Evolutionary conservation across 345 rosid species (phyloP).

Genomic region (Eucalyptus globulus): DNA sequence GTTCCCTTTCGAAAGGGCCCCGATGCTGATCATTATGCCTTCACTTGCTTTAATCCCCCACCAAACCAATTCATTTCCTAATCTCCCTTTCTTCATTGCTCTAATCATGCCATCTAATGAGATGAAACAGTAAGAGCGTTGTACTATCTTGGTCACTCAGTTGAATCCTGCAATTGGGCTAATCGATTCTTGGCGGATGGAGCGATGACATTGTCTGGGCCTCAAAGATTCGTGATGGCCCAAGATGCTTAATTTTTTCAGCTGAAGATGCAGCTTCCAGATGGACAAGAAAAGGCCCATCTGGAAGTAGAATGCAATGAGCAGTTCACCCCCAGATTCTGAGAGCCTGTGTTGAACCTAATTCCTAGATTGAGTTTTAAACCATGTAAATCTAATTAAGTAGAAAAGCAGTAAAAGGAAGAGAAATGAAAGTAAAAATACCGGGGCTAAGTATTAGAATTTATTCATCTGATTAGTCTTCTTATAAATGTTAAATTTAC

Average conservation of each 20-base stretch:
- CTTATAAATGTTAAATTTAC: not conserved
- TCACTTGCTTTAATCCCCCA: not conserved
- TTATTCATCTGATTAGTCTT: not conserved
- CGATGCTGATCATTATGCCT: slow-evolving; percentile 12
- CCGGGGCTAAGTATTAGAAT: not conserved
- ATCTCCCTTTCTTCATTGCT: slow-evolving; percentile 1
- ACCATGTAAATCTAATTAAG: not conserved
- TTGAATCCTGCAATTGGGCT: not conserved
- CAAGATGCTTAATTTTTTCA: not conserved
- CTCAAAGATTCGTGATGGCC: not conserved
- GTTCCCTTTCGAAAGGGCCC: slow-evolving; percentile 11
- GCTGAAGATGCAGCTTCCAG: not conserved
- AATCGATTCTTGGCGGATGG: not conserved
- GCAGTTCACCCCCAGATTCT: not conserved
- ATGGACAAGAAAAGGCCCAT: not conserved
- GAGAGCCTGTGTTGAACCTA: not conserved
- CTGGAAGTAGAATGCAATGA: not conserved
- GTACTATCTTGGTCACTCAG: not conserved
- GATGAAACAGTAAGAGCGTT: not conserved
- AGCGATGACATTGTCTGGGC: not conserved
- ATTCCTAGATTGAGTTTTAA: not conserved
- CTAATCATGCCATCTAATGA: not conserved
- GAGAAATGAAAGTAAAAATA: not conserved
- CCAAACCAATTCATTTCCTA: slow-evolving; percentile 4
- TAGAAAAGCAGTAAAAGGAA: not conserved